Percentiles rank a stretch among this genome's conserved stretches.
phyloP scores from a whole-genome alignment of 73 alveolate species.

The Paramecium octaurelia region DNA sequence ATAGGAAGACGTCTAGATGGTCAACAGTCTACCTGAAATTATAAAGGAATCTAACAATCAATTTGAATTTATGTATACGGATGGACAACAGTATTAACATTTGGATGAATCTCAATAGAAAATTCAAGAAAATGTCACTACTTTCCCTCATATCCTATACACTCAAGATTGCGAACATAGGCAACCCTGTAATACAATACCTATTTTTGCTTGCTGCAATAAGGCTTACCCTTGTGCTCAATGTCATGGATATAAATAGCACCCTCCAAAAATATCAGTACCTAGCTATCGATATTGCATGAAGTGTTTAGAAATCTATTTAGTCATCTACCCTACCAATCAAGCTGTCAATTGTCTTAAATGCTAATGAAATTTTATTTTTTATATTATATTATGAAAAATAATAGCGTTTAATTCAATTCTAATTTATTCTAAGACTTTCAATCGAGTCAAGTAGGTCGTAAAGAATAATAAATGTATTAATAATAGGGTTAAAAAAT shows the following conservation, averaged over 20 bases:
- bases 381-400: neutral
- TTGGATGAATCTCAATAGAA: neutral
- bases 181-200: conserved; percentile 53
- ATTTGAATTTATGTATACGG: neutral
- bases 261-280: conserved; percentile 51
- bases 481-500: neutral
- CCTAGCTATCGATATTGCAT: conserved; percentile 59
- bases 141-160: neutral
- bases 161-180: conserved; percentile 29
- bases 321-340: conserved; percentile 54
- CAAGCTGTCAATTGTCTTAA: conserved; percentile 54
- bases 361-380: neutral
- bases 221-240: conserved; percentile 54
- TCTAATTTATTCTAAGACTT: too few relatives aligned
- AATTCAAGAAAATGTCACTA: neutral
- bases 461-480: neutral
- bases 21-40: neutral
- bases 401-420: too few relatives aligned
- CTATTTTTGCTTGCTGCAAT: conserved; percentile 55
- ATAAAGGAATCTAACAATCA: neutral
- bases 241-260: conserved; percentile 49
- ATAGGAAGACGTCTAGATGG: neutral
- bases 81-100: neutral
- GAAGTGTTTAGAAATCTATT: conserved; percentile 52
- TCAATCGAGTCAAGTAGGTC: neutral